A percentile compares a stretch with the other conserved stretches of the same genome.
These are phyloP conservation scores for Malassezia japonica DNA, from an alignment of 1,284 basidiomycete genomes.

Conservation along the genomic window DNA sequence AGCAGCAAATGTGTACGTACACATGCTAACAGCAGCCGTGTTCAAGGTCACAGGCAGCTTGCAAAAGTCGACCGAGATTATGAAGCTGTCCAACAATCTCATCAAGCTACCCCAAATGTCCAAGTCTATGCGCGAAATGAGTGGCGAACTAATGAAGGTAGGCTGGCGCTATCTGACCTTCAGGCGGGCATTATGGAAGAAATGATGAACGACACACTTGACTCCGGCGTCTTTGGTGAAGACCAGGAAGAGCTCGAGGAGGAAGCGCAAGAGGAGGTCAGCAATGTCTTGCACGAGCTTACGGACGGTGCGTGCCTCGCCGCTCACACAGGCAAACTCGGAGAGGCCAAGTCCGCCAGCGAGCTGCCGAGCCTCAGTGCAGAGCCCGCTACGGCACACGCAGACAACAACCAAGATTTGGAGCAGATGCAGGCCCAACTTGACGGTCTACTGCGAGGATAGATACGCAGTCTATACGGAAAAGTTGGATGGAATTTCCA, in stretches of 20 bases:
- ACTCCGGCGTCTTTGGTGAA: slow-evolving; percentile 48
- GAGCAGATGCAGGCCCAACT: slow-evolving; percentile 44
- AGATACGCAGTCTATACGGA: not conserved
- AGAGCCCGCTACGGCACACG: slow-evolving; percentile 23
- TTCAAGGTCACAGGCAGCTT: slow-evolving; percentile 90
- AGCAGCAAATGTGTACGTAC: slow-evolving; percentile 77
- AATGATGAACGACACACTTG: slow-evolving; percentile 51
- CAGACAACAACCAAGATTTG: slow-evolving; percentile 34
- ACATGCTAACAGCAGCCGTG: slow-evolving; percentile 60
- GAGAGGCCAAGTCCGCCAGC: slow-evolving; percentile 32
- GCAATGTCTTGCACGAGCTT: slow-evolving; percentile 88
- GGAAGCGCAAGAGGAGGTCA: slow-evolving; percentile 92
- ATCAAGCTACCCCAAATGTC: slow-evolving; percentile 86
- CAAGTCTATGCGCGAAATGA: slow-evolving; percentile 90
- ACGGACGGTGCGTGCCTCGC: slow-evolving; percentile 70
- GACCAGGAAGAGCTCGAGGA: slow-evolving; percentile 92
- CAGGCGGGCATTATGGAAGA: slow-evolving; percentile 51
- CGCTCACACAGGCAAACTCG: slow-evolving; percentile 26
- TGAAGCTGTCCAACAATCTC: slow-evolving; percentile 89
- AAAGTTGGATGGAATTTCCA: slow-evolving; percentile 8
- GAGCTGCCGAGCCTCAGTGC: slow-evolving; percentile 28
- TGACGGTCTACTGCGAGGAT: slow-evolving; percentile 40
- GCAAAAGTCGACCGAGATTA: slow-evolving; percentile 96
- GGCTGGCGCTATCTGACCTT: not conserved
- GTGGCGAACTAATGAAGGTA: slow-evolving; percentile 92